phyloP scores from a whole-genome alignment of 768 basidiomycete species.

The Leccinum olivaceopallidum region DNA sequence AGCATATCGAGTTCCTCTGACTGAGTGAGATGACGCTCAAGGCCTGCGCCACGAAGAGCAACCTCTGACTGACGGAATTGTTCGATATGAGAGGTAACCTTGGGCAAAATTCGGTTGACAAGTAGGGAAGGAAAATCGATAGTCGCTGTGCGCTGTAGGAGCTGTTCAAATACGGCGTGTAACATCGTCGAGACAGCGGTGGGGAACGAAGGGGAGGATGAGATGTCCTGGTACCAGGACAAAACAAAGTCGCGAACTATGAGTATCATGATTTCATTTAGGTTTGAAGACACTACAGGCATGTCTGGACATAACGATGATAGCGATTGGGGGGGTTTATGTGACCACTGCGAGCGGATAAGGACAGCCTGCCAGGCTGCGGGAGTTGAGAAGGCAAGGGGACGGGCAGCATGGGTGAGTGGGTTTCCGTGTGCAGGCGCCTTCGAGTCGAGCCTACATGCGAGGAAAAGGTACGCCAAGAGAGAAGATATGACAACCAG shows the following conservation, averaged over 20 bases:
- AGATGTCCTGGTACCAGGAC: constrained; percentile 87
- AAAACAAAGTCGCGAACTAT: constrained; percentile 86
- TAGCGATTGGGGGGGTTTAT: constrained; percentile 64
- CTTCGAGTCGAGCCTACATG: constrained; percentile 56
- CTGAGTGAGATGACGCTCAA: constrained; percentile 82
- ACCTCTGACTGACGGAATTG: constrained; percentile 90
- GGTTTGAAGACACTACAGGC: constrained; percentile 62
- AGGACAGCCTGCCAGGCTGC: constrained; percentile 94
- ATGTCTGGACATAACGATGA: constrained; percentile 66
- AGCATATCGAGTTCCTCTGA: constrained; percentile 89
- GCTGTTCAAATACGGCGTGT: constrained; percentile 59
- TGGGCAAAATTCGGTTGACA: constrained; percentile 86
- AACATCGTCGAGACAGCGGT: constrained; percentile 76
- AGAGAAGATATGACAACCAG: constrained; percentile 52
- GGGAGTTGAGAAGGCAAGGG: constrained; percentile 85
- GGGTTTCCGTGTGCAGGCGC: constrained; percentile 33
- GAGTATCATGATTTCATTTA: constrained; percentile 81
- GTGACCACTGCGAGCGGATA: constrained; percentile 89
- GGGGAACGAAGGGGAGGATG: constrained; percentile 87
- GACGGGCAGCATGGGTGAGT: constrained; percentile 62
- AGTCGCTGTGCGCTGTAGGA: constrained; percentile 53
- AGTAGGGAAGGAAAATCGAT: constrained; percentile 76
- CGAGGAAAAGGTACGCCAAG: constrained; percentile 53
- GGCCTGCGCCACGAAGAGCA: constrained; percentile 75
- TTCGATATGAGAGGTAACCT: constrained; percentile 85